phyloP scores from a whole-genome alignment of 148 eudicot genomes.

The Arbutus unedo region DNA sequence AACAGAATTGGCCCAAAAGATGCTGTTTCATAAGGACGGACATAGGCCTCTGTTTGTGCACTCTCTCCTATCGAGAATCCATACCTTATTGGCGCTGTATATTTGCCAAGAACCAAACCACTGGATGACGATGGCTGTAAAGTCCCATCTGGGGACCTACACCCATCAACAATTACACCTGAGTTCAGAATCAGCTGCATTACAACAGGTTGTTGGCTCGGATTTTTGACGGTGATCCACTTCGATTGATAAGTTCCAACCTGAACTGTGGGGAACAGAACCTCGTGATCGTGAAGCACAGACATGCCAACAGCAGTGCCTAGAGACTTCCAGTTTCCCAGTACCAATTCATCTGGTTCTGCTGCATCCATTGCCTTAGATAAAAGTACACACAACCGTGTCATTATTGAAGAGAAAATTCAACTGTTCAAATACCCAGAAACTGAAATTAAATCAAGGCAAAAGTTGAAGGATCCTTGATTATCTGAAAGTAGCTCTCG shows the following conservation, averaged over 20 bases:
- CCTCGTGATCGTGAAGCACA: constrained; percentile 50
- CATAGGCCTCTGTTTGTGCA: constrained; percentile 59
- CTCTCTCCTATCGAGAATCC: constrained; percentile 60
- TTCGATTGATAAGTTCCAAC: constrained; percentile 50
- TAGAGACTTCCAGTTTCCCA: constrained; percentile 61
- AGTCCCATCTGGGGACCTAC: constrained; percentile 42
- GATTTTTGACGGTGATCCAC: constrained; percentile 63
- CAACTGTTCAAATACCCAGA: not conserved
- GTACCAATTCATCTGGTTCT: constrained; percentile 61
- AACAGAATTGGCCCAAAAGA: constrained; percentile 72
- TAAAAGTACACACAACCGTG: not conserved
- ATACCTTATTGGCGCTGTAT: constrained; percentile 36
- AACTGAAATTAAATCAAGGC: not conserved
- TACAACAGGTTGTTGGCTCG: constrained; percentile 56
- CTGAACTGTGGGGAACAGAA: constrained; percentile 54
- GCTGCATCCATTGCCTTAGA: constrained; percentile 39
- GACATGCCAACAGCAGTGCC: constrained; percentile 40
- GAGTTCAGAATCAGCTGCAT: constrained; percentile 75
- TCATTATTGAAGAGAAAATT: not conserved
- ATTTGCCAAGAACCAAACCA: constrained; percentile 36
- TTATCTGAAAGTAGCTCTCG: not conserved
- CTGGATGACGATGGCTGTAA: constrained; percentile 43
- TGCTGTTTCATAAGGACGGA: constrained; percentile 62
- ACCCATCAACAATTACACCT: constrained; percentile 46
- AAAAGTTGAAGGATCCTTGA: not conserved